A percentile compares a stretch with the other conserved stretches of the same genome.
Conservation (phyloP, 2,329 filamentous ascomycete genomes). For the Aspergillus unguis region DNA sequence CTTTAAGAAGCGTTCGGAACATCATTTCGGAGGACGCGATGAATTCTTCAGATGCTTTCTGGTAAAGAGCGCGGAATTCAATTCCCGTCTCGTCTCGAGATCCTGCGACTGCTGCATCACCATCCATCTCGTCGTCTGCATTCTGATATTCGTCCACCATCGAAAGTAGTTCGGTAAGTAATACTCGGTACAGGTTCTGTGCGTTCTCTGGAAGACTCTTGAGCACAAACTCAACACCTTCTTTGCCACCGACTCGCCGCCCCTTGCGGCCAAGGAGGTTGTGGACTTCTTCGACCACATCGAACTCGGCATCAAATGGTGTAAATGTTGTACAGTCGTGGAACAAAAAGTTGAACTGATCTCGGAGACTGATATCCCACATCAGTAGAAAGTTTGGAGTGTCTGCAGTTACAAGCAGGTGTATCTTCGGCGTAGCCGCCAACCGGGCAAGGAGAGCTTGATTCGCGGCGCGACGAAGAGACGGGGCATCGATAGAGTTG, state of each 20-base stretch:
- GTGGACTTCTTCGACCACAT: slow-evolving; percentile 87
- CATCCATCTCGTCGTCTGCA: slow-evolving; percentile 51
- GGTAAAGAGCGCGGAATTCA: slow-evolving; percentile 87
- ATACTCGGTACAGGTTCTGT: slow-evolving; percentile 75
- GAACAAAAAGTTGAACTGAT: slow-evolving; percentile 80
- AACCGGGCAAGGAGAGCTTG: slow-evolving; percentile 75
- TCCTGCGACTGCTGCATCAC: slow-evolving; percentile 26
- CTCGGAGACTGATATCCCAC: slow-evolving; percentile 83
- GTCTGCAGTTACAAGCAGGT: slow-evolving; percentile 76
- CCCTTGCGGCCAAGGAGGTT: slow-evolving; percentile 78
- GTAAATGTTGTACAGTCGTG: slow-evolving; percentile 92
- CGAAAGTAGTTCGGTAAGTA: slow-evolving; percentile 79
- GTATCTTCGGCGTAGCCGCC: slow-evolving; percentile 68
- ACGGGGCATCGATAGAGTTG: slow-evolving; percentile 79
- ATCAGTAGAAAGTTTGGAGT: slow-evolving; percentile 82
- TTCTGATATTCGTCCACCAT: slow-evolving; percentile 55
- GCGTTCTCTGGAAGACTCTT: slow-evolving; percentile 90
- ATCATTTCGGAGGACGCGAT: slow-evolving; percentile 96
- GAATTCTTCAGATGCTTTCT: slow-evolving; percentile 94
- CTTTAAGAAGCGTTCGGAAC: slow-evolving; percentile 88
- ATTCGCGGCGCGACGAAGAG: slow-evolving; percentile 66
- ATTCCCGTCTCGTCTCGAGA: slow-evolving; percentile 58
- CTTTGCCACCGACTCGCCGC: slow-evolving; percentile 77
- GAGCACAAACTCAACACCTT: slow-evolving; percentile 87
- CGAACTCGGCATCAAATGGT: slow-evolving; percentile 68